Conservation (phyloP, 768 basidiomycete genomes). For the Mrakia gelida region DNA sequence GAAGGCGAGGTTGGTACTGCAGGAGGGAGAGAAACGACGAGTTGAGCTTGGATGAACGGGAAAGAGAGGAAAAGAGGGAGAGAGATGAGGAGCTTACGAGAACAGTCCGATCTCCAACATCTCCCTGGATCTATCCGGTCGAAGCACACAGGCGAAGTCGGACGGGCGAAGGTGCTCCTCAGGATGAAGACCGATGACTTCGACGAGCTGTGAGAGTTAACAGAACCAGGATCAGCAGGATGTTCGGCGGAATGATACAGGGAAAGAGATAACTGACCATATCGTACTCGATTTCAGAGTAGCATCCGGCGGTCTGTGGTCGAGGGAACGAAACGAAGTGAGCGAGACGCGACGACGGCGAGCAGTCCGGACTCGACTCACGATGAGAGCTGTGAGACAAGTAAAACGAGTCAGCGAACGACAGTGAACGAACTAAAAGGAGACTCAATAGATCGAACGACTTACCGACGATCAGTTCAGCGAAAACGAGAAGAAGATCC, state of each 20-base stretch:
- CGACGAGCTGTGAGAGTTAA: neutral
- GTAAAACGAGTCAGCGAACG: neutral
- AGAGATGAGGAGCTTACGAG: neutral
- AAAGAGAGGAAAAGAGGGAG: neutral
- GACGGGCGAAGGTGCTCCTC: neutral
- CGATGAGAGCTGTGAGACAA: neutral
- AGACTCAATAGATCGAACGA: too few species aligned
- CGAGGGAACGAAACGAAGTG: neutral
- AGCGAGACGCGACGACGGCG: neutral
- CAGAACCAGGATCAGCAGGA: neutral
- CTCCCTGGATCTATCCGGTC: neutral
- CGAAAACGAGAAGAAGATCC: conserved; percentile 6
- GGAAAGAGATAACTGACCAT: neutral
- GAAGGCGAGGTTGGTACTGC: conserved; percentile 1
- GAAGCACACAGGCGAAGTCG: neutral
- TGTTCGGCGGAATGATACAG: too few species aligned
- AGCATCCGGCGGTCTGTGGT: neutral
- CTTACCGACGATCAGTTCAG: conserved; percentile 10
- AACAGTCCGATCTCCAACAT: conserved; percentile 1
- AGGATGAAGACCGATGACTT: conserved; percentile 11
- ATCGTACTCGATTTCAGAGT: neutral
- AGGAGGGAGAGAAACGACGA: neutral
- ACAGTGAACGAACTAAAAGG: neutral
- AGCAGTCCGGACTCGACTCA: too few species aligned
- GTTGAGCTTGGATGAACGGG: too few species aligned